Base-by-base conservation (phyloP, 1,284 basidiomycete species). In the Pisolithus thermaeus region DNA sequence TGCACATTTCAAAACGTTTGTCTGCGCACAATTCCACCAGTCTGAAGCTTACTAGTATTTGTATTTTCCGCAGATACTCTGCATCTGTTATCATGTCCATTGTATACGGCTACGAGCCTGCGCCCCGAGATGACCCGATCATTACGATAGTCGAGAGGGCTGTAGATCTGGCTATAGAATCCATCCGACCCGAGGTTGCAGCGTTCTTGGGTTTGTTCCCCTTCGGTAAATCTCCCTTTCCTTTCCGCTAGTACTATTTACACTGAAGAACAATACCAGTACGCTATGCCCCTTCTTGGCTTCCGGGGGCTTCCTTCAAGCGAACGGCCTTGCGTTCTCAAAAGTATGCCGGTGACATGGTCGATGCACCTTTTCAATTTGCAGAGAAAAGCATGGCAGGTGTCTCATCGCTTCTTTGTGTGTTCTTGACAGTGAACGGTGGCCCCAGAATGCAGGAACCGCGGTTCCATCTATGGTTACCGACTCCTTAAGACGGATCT, bases 381-480 rank as follows among this genome's bases (percentile, higher is more conserved):
- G 63, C 65, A 12, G 46, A 62, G 44, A 40, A 64, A 41, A 60
- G 49, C n/a, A 32, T 65, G 46, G 63, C 57, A 40, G 14, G 52
- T 47, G 4, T 20, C 39, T 38, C 14, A 11, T 35, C 3, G 3
- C n/a, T 39, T 12, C n/a, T 42, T 30, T 4, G 9, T 23, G 18
- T 27, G 42, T 45, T 1, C 22, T 12, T 35, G 0, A 52, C 41
- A 3, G 23, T 37, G 49, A 18, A 56, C 43, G 2, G 6, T 27
- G 25, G 30, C 37, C 7, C 25, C 37, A 65, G 63, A 55, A 54
- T 4, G 52, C 61, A n/a, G 66, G 66, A 28, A 65, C 56, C 8
- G 64, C 61, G 4, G n/a, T 51, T 25, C 55, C 61, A 0, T 65
- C 64, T 16, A 68, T 68, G 63, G 64, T 67, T 7, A 53, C 55